phyloP scores from a whole-genome alignment of 2,329 filamentous ascomycete genomes.

The Coniochaeta sp. region DNA sequence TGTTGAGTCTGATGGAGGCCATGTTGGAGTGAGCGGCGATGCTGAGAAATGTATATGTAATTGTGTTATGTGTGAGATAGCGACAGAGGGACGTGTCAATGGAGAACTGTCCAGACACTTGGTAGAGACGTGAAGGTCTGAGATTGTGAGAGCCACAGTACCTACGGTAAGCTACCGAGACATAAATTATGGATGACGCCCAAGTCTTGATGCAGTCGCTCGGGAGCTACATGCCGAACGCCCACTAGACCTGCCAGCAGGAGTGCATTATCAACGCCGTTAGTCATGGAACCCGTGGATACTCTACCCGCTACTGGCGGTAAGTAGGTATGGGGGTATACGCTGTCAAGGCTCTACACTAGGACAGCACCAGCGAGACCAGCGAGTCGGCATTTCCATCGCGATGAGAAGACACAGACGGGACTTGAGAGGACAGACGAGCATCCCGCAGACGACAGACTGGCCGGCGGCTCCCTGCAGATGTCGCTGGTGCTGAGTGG shows the following conservation, averaged over 20 bases:
- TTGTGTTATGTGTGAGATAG: too few species aligned
- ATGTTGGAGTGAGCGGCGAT: neutral
- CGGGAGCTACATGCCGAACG: neutral
- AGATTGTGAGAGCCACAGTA: too few species aligned
- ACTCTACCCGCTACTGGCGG: neutral
- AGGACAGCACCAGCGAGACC: neutral
- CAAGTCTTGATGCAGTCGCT: neutral
- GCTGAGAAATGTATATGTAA: too few species aligned
- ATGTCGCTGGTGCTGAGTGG: neutral
- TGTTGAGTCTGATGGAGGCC: conserved; percentile 34
- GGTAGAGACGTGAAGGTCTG: too few species aligned
- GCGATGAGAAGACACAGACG: neutral
- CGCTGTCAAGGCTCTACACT: neutral
- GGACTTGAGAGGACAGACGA: neutral
- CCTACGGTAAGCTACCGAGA: too few species aligned
- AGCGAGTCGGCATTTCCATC: neutral
- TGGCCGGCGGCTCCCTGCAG: conserved; percentile 1
- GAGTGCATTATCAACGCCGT: neutral
- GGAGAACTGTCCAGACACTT: too few species aligned
- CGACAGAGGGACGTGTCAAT: too few species aligned
- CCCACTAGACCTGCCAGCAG: neutral
- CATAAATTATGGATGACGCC: neutral
- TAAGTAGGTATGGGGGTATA: neutral
- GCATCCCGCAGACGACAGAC: neutral
- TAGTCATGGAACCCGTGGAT: neutral